phyloP scores from a whole-genome alignment of 768 basidiomycete species.

The Grammothele lineata region DNA sequence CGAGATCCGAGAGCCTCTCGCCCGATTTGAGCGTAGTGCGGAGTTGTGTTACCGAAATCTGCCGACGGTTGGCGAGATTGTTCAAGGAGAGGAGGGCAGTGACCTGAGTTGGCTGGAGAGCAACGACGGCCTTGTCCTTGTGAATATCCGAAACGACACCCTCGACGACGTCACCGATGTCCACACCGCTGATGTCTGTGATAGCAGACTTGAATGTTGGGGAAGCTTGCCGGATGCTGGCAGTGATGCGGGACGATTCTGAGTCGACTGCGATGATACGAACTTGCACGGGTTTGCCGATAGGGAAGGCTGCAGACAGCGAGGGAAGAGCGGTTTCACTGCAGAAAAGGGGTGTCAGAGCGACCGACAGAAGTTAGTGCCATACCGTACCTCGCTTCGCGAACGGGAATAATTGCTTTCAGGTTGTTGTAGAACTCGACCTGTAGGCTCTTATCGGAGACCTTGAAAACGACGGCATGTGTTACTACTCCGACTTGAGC shows the following conservation, averaged over 20 bases:
- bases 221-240: slow-evolving; percentile 81
- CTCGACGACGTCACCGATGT: slow-evolving; percentile 70
- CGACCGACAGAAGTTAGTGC: not conserved
- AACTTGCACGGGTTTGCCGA: slow-evolving; percentile 84
- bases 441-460: slow-evolving; percentile 74
- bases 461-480: slow-evolving; percentile 79
- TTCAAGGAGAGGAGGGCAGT: slow-evolving; percentile 84
- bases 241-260: slow-evolving; percentile 63
- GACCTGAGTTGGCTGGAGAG: slow-evolving; percentile 62
- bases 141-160: slow-evolving; percentile 79
- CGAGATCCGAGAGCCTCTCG: slow-evolving; percentile 68
- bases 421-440: slow-evolving; percentile 91
- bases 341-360: too few species aligned
- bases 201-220: slow-evolving; percentile 43
- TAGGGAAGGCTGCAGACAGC: slow-evolving; percentile 58
- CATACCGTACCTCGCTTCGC: slow-evolving; percentile 70
- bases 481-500: slow-evolving; percentile 66
- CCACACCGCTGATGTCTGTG: slow-evolving; percentile 66
- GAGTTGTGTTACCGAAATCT: slow-evolving; percentile 60
- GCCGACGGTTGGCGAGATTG: slow-evolving; percentile 79
- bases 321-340: slow-evolving; percentile 66
- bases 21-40: slow-evolving; percentile 59
- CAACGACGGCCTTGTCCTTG: slow-evolving; percentile 76
- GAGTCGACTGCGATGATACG: slow-evolving; percentile 64
- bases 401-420: slow-evolving; percentile 74